Percentiles rank a stretch among this genome's conserved stretches.
Conservation (phyloP, 2,329 filamentous ascomycete genomes). For the Emergomyces orientalis region DNA sequence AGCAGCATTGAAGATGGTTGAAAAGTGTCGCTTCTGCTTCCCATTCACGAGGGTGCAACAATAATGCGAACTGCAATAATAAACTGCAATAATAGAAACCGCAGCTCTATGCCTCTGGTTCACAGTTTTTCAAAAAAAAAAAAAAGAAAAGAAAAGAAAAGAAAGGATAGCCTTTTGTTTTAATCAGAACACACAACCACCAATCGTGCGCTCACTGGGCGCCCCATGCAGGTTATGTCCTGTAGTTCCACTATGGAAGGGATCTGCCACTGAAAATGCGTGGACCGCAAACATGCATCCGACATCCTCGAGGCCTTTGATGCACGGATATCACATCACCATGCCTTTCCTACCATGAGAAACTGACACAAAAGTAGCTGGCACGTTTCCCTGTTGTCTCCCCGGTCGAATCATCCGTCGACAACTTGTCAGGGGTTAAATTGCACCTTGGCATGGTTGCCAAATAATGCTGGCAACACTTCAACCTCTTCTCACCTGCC, state of each 20-base stretch:
- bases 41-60: background rate
- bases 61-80: background rate
- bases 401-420: slow-evolving; percentile 1
- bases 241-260: background rate
- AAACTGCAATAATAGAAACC: background rate
- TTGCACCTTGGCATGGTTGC: background rate
- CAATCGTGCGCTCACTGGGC: background rate
- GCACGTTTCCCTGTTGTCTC: slow-evolving; percentile 2
- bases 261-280: background rate
- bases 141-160: background rate
- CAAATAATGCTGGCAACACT: background rate
- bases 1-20: background rate
- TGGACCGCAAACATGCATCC: background rate
- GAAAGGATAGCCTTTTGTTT: too few species aligned
- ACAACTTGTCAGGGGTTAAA: background rate
- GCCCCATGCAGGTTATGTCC: background rate
- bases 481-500: background rate
- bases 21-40: background rate
- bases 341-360: background rate
- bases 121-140: background rate
- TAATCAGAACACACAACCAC: too few species aligned
- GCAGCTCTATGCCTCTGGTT: background rate
- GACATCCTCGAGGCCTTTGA: background rate
- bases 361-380: background rate
- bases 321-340: slow-evolving; percentile 3